phyloP scores from a whole-genome alignment of 805 yeast genomes.

The Candida pseudoglaebosa region DNA sequence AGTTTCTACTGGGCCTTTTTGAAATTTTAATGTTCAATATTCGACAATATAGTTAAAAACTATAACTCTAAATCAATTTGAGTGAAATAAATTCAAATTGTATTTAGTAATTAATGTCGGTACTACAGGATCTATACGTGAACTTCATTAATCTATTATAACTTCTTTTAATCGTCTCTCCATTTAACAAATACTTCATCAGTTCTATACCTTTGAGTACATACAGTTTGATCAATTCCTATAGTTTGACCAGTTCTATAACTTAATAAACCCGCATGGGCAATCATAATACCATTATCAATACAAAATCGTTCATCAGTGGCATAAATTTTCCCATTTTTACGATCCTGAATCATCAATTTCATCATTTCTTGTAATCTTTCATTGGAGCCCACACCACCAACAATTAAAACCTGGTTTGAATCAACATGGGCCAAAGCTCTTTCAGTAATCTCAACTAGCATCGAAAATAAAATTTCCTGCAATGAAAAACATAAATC shows the following conservation, averaged over 20 bases:
- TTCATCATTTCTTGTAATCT: slow-evolving; percentile 95
- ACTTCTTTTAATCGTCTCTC: slow-evolving; percentile 56
- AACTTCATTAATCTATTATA: slow-evolving; percentile 2
- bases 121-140: neutral
- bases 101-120: neutral
- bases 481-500: slow-evolving; percentile 92
- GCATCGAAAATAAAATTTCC: slow-evolving; percentile 90
- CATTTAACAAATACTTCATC: slow-evolving; percentile 89
- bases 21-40: slow-evolving; percentile 7
- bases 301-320: slow-evolving; percentile 97
- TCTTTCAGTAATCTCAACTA: slow-evolving; percentile 95
- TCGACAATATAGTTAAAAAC: slow-evolving; percentile 6
- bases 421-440: slow-evolving; percentile 97
- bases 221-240: slow-evolving; percentile 65
- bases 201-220: slow-evolving; percentile 91
- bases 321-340: slow-evolving; percentile 81
- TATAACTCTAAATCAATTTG: neutral
- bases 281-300: slow-evolving; percentile 98
- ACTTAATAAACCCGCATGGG: slow-evolving; percentile 90
- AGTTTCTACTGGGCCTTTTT: neutral
- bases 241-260: slow-evolving; percentile 75
- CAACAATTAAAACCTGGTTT: slow-evolving; percentile 87
- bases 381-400: slow-evolving; percentile 97
- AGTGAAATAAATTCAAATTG: neutral
- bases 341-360: slow-evolving; percentile 83